Evolutionary conservation across 352 stramenopile genomes (phyloP).

Genomic region (Phytophthora hibernalis): DNA sequence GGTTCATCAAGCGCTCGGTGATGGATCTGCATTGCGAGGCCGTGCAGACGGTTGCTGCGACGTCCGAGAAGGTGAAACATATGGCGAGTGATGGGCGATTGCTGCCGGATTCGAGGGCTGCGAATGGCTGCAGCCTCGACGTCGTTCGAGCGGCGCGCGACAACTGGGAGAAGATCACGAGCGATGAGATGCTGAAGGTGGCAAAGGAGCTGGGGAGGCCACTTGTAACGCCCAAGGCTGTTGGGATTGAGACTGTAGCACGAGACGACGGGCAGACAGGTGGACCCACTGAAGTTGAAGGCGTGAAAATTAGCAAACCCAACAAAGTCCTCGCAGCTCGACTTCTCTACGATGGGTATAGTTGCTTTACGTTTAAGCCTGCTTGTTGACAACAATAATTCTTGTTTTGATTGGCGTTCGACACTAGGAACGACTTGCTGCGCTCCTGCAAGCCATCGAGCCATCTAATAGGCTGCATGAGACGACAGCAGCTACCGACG

Average conservation of each 20-base stretch:
- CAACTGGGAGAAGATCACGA: conserved; percentile 71
- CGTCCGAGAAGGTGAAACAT: conserved; percentile 30
- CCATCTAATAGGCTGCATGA: conserved; percentile 47
- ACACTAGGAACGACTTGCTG: conserved; percentile 71
- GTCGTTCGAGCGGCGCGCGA: conserved; percentile 49
- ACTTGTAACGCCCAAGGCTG: conserved; percentile 33
- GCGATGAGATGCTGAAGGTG: conserved; percentile 70
- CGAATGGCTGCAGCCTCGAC: conserved; percentile 48
- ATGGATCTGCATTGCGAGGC: conserved; percentile 69
- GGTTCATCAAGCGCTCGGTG: conserved; percentile 58
- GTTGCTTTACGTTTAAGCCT: background rate
- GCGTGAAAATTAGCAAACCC: conserved; percentile 23
- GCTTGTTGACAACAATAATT: background rate
- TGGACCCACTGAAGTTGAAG: conserved; percentile 6
- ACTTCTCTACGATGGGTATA: conserved; percentile 77
- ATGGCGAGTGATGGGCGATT: conserved; percentile 31
- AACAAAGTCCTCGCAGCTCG: conserved; percentile 28
- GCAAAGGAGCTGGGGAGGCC: conserved; percentile 52
- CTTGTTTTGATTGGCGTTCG: background rate
- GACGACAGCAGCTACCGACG: conserved; percentile 15
- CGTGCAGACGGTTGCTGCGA: conserved; percentile 23
- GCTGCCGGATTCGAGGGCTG: conserved; percentile 28
- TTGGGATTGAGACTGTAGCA: background rate
- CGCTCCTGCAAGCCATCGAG: conserved; percentile 70
- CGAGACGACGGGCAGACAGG: conserved; percentile 3